Conservation (phyloP, 2,329 filamentous ascomycete species). For the Colletotrichum noveboracense region DNA sequence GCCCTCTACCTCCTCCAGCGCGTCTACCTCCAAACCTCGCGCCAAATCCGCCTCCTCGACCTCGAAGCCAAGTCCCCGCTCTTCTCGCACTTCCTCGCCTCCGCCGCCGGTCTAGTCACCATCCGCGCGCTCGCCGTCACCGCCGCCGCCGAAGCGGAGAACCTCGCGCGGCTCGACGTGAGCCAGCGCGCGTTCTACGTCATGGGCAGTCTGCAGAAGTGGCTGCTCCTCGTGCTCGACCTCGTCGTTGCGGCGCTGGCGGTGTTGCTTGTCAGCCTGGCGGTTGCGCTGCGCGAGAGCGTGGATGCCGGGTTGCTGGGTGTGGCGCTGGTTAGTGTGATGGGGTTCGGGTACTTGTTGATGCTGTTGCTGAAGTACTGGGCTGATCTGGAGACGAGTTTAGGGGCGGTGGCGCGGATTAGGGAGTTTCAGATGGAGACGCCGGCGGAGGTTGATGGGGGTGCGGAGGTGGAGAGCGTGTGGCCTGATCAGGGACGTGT, state of each 20-base stretch:
- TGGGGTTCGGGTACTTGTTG: constrained; percentile 37
- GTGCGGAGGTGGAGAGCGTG: accelerated
- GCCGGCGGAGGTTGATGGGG: constrained; percentile 22
- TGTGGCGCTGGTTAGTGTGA: constrained; percentile 33
- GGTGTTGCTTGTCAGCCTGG: constrained; percentile 46
- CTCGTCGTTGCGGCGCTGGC: constrained; percentile 52
- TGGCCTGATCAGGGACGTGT: background rate
- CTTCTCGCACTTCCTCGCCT: constrained; percentile 48
- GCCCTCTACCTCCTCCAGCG: constrained; percentile 35
- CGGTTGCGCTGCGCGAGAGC: constrained; percentile 32
- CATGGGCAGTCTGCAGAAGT: constrained; percentile 60
- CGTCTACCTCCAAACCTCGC: constrained; percentile 46
- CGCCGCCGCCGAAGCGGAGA: constrained; percentile 43
- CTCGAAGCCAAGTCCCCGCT: constrained; percentile 48
- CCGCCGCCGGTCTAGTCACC: constrained; percentile 50
- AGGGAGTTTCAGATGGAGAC: constrained; percentile 30
- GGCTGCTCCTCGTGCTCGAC: constrained; percentile 58
- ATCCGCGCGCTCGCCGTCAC: constrained; percentile 62
- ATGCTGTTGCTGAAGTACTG: constrained; percentile 35
- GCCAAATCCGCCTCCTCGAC: constrained; percentile 46
- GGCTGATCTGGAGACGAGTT: constrained; percentile 34
- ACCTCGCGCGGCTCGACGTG: constrained; percentile 53
- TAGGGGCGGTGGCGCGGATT: constrained; percentile 32
- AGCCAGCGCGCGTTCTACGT: constrained; percentile 64
- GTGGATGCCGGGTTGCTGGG: constrained; percentile 22